Base-by-base conservation (phyloP, 2,329 filamentous ascomycete species). In the Colletotrichum sojae region DNA sequence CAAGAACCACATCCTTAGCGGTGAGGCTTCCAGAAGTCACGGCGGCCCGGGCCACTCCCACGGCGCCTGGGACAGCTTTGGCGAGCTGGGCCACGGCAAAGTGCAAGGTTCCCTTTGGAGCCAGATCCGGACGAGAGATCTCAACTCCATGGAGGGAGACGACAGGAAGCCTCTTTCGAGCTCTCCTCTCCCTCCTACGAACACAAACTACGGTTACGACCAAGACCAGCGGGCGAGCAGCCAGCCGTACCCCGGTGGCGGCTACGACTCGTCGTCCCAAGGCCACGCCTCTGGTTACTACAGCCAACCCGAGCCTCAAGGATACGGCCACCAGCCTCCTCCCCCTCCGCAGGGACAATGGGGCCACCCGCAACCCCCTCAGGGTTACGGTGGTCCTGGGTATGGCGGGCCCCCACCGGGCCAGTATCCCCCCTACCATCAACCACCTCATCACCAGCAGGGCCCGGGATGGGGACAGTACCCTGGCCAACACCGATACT, bases 1-100 rank as follows among this genome's bases (percentile, higher is more conserved):
- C 52, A 91, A 91, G 78, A 99, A 98, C 78, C 94, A 97, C 78
- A 82, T 88, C 20, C 79, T 88, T 16, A 74, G 73, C 22, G 74
- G 70, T 18, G 73, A 78, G 43, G 78, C 75, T 45, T 73, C 75
- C n/a, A 77, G 76, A 8, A 77, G 76, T 16, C 78, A 77, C 43
- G 78, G 76, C 31, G 78, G 80, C 68, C 78, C 78, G 15, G 83
- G 84, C n/a, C 66, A 85, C 51, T 83, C 79, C 12, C 81, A 83
- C 65, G 78, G 80, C 5, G 67, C 82, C 68, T 75, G 81, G 76
- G 75, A 83, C 73, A 73, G 78, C n/a, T 74, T 82, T n/a, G 78
- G 80, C 51, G 79, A 83, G 59, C 75, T 80, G 16, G 86, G 87
- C 12, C 86, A 89, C 73, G 88, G 89, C 25, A 89, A 88, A 73